phyloP scores from a whole-genome alignment of 106 monocot species.

The Hemerocallis citrina region DNA sequence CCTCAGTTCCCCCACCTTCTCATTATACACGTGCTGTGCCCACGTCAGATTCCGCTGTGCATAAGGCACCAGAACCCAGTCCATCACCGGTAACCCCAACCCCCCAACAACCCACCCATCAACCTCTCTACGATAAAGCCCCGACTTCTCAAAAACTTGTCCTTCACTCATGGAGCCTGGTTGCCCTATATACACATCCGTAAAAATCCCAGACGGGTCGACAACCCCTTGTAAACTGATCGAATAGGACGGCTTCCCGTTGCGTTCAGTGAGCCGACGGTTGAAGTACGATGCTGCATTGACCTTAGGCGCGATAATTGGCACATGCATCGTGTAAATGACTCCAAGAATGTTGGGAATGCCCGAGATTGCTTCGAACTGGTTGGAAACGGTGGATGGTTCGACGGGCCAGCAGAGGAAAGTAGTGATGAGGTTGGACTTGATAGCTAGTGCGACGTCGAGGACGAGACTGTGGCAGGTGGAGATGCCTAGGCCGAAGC shows the following conservation, averaged over 20 bases:
- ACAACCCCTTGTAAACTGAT: constrained; percentile 39
- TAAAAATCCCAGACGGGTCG: constrained; percentile 30
- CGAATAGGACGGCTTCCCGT: constrained; percentile 41
- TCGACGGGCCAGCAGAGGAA: constrained; percentile 39
- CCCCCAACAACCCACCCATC: constrained; percentile 36
- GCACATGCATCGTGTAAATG: constrained; percentile 38
- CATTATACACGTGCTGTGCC: constrained; percentile 88
- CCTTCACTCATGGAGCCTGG: constrained; percentile 37
- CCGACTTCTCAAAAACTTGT: constrained; percentile 34
- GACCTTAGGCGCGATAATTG: constrained; percentile 47
- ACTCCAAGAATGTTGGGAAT: constrained; percentile 36
- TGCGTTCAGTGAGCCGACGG: constrained; percentile 29
- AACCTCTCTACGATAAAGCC: constrained; percentile 16
- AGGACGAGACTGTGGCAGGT: constrained; percentile 56
- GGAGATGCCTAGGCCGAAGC: constrained; percentile 45
- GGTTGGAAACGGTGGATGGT: neutral
- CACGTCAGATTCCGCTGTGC: constrained; percentile 74
- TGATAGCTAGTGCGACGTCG: constrained; percentile 45
- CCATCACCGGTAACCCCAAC: constrained; percentile 54
- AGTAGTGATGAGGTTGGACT: constrained; percentile 36
- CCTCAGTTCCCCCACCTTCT: constrained; percentile 60
- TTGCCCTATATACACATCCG: constrained; percentile 39
- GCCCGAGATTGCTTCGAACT: constrained; percentile 21
- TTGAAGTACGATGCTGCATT: constrained; percentile 35
- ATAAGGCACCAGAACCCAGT: constrained; percentile 87